Conservation (phyloP, 179 eudicot genomes). For the Amaranthus tricolor region DNA sequence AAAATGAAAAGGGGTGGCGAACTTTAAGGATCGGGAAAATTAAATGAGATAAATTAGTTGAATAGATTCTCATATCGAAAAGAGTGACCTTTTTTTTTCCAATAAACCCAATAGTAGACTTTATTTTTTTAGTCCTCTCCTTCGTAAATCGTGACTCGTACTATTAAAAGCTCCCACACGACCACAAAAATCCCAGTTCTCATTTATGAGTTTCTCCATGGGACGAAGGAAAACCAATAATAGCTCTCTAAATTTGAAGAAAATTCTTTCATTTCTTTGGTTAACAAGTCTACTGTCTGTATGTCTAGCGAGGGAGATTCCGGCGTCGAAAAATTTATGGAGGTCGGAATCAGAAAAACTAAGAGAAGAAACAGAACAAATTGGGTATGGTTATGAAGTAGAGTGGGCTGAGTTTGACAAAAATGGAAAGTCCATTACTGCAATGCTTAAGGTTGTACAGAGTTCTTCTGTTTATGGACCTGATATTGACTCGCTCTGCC, state of each 20-base stretch:
- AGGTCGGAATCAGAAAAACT: not conserved
- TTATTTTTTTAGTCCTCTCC: too few relatives aligned
- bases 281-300: constrained; percentile 1
- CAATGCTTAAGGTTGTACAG: constrained; percentile 28
- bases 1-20: too few relatives aligned
- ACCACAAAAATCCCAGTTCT: too few relatives aligned
- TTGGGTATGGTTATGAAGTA: constrained; percentile 39
- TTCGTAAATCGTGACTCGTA: too few relatives aligned
- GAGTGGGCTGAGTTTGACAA: constrained; percentile 20
- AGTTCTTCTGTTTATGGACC: constrained; percentile 31
- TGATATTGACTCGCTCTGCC: constrained; percentile 34
- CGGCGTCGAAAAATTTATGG: not conserved
- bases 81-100: too few relatives aligned
- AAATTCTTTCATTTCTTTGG: not conserved
- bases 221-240: too few relatives aligned
- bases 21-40: too few relatives aligned
- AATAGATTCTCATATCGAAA: too few relatives aligned
- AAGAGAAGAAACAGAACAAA: not conserved
- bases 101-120: too few relatives aligned
- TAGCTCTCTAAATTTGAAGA: not conserved
- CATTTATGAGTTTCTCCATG: too few relatives aligned
- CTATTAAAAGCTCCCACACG: too few relatives aligned
- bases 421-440: constrained; percentile 21
- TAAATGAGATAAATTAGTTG: too few relatives aligned
- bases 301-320: not conserved